These are phyloP conservation scores for Phytophthora pinifolia DNA, from an alignment of 352 stramenopile genomes.

Conservation along the genomic window DNA sequence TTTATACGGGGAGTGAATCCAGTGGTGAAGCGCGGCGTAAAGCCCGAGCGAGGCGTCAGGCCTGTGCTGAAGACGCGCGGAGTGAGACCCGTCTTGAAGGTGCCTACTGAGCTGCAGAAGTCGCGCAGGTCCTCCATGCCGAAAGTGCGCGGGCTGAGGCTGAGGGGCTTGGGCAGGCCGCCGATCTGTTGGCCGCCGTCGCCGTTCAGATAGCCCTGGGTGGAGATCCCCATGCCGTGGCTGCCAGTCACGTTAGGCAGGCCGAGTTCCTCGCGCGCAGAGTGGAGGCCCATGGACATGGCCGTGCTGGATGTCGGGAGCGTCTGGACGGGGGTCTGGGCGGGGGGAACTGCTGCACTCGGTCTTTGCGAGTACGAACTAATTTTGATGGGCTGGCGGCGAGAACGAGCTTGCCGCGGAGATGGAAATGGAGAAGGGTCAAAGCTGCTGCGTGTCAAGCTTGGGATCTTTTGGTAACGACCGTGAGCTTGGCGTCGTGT, in stretches of 20 bases:
- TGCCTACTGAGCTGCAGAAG: conserved; percentile 74
- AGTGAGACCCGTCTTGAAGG: conserved; percentile 84
- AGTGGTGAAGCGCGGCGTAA: conserved; percentile 79
- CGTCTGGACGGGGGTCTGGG: not conserved
- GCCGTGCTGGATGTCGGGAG: conserved; percentile 20
- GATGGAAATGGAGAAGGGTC: not conserved
- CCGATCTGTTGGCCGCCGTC: conserved; percentile 33
- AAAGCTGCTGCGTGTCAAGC: conserved; percentile 20
- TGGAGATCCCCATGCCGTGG: conserved; percentile 34
- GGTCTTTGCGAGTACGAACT: conserved; percentile 35
- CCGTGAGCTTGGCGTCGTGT: not conserved
- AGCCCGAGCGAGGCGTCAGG: conserved; percentile 75
- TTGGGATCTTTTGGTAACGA: conserved; percentile 18
- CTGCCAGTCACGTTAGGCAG: conserved; percentile 50
- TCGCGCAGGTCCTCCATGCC: conserved; percentile 86
- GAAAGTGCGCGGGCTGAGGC: conserved; percentile 76
- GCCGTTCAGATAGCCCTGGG: conserved; percentile 37
- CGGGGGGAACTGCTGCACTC: conserved; percentile 32
- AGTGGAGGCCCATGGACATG: conserved; percentile 77
- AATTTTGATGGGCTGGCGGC: conserved; percentile 25
- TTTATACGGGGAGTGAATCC: conserved; percentile 78
- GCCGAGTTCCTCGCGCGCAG: conserved; percentile 66
- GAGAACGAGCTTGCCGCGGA: conserved; percentile 13
- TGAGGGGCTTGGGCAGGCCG: conserved; percentile 66
- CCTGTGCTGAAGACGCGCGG: conserved; percentile 82